These are phyloP conservation scores for Talaromyces sp. DNA, from an alignment of 2,329 filamentous ascomycete genomes.

Conservation along the genomic window DNA sequence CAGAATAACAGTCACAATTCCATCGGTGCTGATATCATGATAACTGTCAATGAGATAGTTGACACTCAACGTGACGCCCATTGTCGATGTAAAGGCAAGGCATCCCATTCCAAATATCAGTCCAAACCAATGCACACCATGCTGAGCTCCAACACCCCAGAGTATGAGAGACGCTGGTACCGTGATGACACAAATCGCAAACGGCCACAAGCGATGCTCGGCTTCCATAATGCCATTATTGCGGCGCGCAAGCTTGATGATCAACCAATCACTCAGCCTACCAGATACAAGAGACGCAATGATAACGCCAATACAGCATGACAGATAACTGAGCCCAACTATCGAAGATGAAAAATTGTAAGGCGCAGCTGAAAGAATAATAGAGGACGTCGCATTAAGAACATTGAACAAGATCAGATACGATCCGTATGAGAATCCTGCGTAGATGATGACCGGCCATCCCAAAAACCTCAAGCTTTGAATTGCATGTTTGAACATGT, in stretches of 20 bases:
- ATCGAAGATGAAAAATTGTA: constrained; percentile 42
- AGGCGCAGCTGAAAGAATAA: constrained; percentile 36
- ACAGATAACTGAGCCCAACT: constrained; percentile 41
- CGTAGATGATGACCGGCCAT: constrained; percentile 43
- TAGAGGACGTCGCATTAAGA: constrained; percentile 40
- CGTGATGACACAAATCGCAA: constrained; percentile 35
- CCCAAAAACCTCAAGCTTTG: constrained; percentile 37
- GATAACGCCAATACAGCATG: constrained; percentile 36
- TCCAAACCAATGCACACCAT: constrained; percentile 34
- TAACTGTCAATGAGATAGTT: constrained; percentile 46
- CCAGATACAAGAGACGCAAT: constrained; percentile 41
- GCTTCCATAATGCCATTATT: constrained; percentile 45
- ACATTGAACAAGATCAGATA: constrained; percentile 44
- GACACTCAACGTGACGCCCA: constrained; percentile 39
- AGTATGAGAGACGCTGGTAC: constrained; percentile 38
- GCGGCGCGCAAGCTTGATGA: constrained; percentile 29
- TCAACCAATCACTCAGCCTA: constrained; percentile 40
- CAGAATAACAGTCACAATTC: constrained; percentile 46
- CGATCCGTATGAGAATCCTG: constrained; percentile 41
- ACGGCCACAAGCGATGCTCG: constrained; percentile 44
- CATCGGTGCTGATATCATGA: constrained; percentile 41
- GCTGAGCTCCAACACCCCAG: constrained; percentile 45
- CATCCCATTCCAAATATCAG: constrained; percentile 45
- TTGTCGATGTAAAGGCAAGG: constrained; percentile 41
- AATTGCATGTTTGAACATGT: constrained; percentile 34